These are phyloP conservation scores for Phalaenopsis aphrodite DNA, from an alignment of 106 monocot genomes.

Conservation along the genomic window DNA sequence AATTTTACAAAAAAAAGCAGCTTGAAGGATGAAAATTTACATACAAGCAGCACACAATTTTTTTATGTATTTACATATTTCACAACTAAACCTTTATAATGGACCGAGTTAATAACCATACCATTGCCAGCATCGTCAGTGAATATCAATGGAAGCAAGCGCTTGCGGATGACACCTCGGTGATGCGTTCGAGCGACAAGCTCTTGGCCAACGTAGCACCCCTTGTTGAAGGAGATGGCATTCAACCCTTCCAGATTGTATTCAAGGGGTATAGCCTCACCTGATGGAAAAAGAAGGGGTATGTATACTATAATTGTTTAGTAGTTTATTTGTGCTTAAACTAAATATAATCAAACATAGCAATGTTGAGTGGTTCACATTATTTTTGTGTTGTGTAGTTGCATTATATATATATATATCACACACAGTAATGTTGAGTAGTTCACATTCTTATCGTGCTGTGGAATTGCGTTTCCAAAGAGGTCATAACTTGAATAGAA, in stretches of 20 bases:
- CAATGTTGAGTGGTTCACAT: too few relatives aligned
- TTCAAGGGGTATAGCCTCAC: constrained; percentile 92
- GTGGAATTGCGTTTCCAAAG: too few relatives aligned
- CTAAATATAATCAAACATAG: too few relatives aligned
- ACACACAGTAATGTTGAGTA: too few relatives aligned
- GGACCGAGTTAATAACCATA: constrained; percentile 2
- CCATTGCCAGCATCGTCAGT: constrained; percentile 42
- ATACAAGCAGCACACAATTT: background rate
- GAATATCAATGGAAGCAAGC: constrained; percentile 73
- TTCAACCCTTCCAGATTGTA: constrained; percentile 87
- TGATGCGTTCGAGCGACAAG: constrained; percentile 90
- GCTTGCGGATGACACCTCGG: constrained; percentile 92
- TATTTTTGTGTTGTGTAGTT: too few relatives aligned
- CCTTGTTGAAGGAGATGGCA: constrained; percentile 92
- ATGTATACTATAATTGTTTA: too few relatives aligned
- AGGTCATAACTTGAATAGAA: too few relatives aligned
- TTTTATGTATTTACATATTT: too few relatives aligned
- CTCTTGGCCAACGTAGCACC: constrained; percentile 97
- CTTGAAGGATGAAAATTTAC: background rate
- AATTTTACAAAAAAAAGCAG: background rate
- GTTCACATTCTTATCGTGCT: too few relatives aligned
- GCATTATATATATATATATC: too few relatives aligned
- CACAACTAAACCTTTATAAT: background rate
- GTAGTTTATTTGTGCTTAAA: too few relatives aligned
- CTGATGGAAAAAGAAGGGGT: constrained; percentile 21